Conservation (phyloP, 2,329 filamentous ascomycete species). For the Sporothrix brasiliensis region DNA sequence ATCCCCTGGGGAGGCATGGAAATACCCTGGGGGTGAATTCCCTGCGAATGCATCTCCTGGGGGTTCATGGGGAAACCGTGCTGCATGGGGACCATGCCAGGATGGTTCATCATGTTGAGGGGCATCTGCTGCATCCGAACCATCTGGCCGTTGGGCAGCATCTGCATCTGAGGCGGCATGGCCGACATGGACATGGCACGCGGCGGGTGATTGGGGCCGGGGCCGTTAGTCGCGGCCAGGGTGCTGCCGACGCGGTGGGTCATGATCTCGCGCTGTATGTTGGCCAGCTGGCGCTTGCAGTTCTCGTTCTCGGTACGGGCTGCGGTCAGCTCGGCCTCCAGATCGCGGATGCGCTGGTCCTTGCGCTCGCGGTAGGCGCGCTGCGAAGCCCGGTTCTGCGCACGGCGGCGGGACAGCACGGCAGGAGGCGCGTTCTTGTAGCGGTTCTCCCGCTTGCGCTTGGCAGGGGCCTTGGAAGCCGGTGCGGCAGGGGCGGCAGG, state of each 20-base stretch:
- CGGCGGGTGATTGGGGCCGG: background rate
- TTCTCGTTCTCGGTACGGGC: slow-evolving; percentile 59
- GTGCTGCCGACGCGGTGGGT: slow-evolving; percentile 39
- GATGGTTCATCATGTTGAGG: background rate
- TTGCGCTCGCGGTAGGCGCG: slow-evolving; percentile 64
- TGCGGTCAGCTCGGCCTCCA: slow-evolving; percentile 59
- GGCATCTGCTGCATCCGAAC: background rate
- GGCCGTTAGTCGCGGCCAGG: background rate
- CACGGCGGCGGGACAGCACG: slow-evolving; percentile 58
- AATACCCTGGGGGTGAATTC: background rate
- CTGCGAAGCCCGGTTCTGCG: slow-evolving; percentile 64
- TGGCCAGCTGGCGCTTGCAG: slow-evolving; percentile 57
- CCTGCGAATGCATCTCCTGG: background rate
- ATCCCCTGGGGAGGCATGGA: background rate
- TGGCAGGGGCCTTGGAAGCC: slow-evolving; percentile 46
- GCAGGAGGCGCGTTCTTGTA: slow-evolving; percentile 57
- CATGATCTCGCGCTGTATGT: slow-evolving; percentile 52
- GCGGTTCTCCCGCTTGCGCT: slow-evolving; percentile 55
- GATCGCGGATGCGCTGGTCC: slow-evolving; percentile 66
- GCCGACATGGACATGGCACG: background rate
- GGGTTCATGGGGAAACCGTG: background rate
- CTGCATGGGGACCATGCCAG: background rate
- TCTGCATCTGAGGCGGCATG: background rate
- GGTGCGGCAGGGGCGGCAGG: background rate
- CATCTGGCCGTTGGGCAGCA: background rate